Conservation (phyloP, 2,329 filamentous ascomycete species). For the Byssochlamys sp. region DNA sequence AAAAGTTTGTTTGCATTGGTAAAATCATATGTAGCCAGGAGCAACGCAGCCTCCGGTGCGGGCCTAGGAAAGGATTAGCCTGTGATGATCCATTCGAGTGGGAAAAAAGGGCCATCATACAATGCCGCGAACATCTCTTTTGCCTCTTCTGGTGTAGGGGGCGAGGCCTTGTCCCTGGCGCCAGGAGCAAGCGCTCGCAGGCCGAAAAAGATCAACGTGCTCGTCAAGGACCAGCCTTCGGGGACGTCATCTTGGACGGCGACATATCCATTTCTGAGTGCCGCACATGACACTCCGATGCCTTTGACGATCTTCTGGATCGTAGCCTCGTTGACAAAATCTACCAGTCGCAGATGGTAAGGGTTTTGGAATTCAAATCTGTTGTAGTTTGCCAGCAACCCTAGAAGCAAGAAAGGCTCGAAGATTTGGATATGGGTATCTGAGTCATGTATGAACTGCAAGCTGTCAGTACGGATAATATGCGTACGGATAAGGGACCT, state of each 20-base stretch:
- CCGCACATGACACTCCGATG: constrained; percentile 62
- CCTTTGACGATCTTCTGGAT: constrained; percentile 73
- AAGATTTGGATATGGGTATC: constrained; percentile 55
- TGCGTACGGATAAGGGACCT: not conserved
- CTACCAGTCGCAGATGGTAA: constrained; percentile 80
- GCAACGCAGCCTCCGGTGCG: constrained; percentile 63
- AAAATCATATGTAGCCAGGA: constrained; percentile 87
- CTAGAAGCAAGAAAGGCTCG: constrained; percentile 71
- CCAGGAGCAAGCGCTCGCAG: constrained; percentile 65
- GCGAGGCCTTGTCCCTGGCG: constrained; percentile 49
- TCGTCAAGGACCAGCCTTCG: constrained; percentile 76
- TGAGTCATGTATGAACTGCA: constrained; percentile 71
- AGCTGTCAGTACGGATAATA: constrained; percentile 5
- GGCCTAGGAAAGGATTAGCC: constrained; percentile 49
- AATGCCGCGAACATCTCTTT: constrained; percentile 71
- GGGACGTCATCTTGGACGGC: constrained; percentile 82
- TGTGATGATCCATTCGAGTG: constrained; percentile 9
- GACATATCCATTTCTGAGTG: constrained; percentile 65
- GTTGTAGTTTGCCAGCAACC: constrained; percentile 91
- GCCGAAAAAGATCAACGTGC: constrained; percentile 73
- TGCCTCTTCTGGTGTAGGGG: constrained; percentile 66
- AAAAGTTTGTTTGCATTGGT: constrained; percentile 91
- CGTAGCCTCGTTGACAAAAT: constrained; percentile 85
- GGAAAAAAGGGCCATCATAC: constrained; percentile 40
- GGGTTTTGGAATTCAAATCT: constrained; percentile 98